Evolutionary conservation across 202 grass and related monocot species (phyloP).

Genomic region (Panicum hallii): DNA sequence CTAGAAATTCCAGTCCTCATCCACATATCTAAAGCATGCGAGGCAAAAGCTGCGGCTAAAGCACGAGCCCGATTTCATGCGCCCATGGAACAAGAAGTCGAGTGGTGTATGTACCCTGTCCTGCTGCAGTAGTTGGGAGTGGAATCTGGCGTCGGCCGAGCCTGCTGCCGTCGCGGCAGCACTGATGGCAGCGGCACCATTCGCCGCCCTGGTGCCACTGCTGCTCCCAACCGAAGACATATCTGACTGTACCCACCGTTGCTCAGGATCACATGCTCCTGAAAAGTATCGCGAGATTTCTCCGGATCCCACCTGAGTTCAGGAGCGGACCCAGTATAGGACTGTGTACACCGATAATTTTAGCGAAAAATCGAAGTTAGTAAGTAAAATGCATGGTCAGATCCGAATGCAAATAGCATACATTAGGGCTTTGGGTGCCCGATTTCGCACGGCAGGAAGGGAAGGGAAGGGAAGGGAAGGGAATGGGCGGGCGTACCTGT

Average conservation of each 20-base stretch:
- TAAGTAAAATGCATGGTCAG: background rate
- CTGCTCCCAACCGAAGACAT: constrained; percentile 60
- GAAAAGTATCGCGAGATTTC: constrained; percentile 32
- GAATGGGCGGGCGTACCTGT: background rate
- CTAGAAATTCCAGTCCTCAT: constrained; percentile 35
- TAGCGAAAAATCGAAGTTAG: constrained; percentile 7
- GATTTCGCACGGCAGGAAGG: background rate
- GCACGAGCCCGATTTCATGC: constrained; percentile 19
- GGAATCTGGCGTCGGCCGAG: constrained; percentile 69
- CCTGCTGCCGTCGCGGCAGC: constrained; percentile 75
- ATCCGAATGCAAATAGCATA: background rate
- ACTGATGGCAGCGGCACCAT: constrained; percentile 63
- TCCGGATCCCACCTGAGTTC: constrained; percentile 40
- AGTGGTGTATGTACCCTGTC: constrained; percentile 51
- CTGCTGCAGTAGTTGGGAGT: constrained; percentile 56
- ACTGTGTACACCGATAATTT: background rate
- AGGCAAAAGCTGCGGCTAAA: constrained; percentile 40
- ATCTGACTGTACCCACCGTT: constrained; percentile 30
- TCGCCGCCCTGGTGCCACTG: constrained; percentile 52
- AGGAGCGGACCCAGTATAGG: background rate
- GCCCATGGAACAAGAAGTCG: constrained; percentile 24
- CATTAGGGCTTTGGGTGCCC: background rate
- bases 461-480: background rate
- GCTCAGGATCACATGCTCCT: constrained; percentile 62
- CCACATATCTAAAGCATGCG: constrained; percentile 42